These are phyloP conservation scores for Pleurotus tuber-regium DNA, from an alignment of 768 basidiomycete genomes.

Conservation along the genomic window DNA sequence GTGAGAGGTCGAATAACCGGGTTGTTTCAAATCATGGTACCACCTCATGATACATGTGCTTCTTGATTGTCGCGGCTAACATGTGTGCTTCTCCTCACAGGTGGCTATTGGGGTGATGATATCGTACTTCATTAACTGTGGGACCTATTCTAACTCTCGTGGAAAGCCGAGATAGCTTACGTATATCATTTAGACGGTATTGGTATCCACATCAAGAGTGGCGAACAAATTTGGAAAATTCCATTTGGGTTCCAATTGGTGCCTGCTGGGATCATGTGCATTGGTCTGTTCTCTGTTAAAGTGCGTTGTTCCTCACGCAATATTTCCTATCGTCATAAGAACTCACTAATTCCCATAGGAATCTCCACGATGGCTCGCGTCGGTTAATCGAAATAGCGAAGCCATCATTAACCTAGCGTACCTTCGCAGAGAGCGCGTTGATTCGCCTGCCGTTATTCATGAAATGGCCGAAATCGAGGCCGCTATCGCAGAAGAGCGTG, in stretches of 20 bases:
- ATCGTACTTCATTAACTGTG: constrained; percentile 57
- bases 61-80: background rate
- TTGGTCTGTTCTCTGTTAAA: constrained; percentile 18
- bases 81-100: background rate
- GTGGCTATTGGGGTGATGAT: constrained; percentile 59
- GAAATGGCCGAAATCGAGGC: constrained; percentile 31
- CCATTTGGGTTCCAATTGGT: constrained; percentile 58
- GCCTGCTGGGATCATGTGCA: constrained; percentile 50
- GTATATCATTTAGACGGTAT: constrained; percentile 37
- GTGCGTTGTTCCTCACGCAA: constrained; percentile 1
- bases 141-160: constrained; percentile 15
- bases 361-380: constrained; percentile 36
- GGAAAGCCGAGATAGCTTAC: background rate
- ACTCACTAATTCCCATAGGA: constrained; percentile 20
- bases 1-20: constrained; percentile 68
- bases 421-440: constrained; percentile 28
- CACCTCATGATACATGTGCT: background rate
- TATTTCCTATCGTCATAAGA: constrained; percentile 15
- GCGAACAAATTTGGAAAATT: constrained; percentile 45
- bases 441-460: constrained; percentile 27
- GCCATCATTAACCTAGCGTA: constrained; percentile 30
- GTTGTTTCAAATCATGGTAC: constrained; percentile 62
- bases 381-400: constrained; percentile 28
- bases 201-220: constrained; percentile 37
- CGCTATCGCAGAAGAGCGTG: constrained; percentile 30